Conservation (phyloP, 306 rosid species). For the Mucuna pruriens region DNA sequence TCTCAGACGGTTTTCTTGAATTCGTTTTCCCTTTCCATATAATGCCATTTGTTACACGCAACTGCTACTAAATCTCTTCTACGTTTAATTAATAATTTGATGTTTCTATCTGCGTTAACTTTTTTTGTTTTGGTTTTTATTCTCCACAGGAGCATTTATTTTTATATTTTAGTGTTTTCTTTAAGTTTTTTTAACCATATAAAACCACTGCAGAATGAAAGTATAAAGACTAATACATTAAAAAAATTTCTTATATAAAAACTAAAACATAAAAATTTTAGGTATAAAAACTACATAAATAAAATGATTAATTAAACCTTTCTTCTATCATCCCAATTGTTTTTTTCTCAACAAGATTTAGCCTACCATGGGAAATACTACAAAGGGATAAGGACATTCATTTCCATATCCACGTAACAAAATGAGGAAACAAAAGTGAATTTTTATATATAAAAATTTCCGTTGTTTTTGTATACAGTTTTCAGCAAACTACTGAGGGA, state of each 20-base stretch:
- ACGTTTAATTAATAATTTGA: no score
- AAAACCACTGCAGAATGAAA: no score
- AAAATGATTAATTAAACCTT: no score
- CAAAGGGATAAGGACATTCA: background rate
- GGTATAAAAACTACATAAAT: no score
- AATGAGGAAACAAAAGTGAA: conserved; percentile 26
- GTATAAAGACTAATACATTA: no score
- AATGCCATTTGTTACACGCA: conserved; percentile 44
- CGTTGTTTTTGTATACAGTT: conserved; percentile 22
- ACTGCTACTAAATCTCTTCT: conserved; percentile 32
- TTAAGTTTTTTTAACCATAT: no score
- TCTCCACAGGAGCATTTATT: no score
- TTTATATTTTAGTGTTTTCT: no score
- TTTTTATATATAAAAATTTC: conserved; percentile 3
- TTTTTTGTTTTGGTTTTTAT: no score
- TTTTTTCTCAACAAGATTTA: conserved; percentile 25
- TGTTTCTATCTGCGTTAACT: no score
- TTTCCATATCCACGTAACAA: background rate
- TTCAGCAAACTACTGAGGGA: conserved; percentile 32
- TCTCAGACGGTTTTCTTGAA: conserved; percentile 55
- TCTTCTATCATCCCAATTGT: background rate
- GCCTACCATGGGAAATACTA: background rate
- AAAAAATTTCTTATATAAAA: no score
- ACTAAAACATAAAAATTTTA: no score
- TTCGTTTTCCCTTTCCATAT: conserved; percentile 22